Percentiles rank a stretch among this genome's conserved stretches.
phyloP scores from a whole-genome alignment of 1,284 basidiomycete species.

The Wallemia mellicola region DNA sequence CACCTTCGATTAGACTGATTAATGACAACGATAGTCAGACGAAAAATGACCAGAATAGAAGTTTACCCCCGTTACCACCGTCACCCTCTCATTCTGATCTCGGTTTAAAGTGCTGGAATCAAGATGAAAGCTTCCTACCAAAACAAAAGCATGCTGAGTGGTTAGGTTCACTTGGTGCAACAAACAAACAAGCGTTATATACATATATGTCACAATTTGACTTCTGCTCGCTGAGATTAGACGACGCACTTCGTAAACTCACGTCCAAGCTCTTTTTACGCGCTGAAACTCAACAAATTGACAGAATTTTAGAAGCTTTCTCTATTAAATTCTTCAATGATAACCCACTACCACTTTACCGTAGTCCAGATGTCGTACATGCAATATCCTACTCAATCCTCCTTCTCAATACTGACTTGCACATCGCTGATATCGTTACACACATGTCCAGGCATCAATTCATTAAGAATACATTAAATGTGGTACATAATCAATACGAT shows the following conservation, averaged over 20 bases:
- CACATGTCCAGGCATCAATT: slow-evolving; percentile 89
- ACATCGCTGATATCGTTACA: slow-evolving; percentile 61
- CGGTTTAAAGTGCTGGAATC: slow-evolving; percentile 53
- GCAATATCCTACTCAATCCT: slow-evolving; percentile 75
- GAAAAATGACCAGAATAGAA: too few relatives aligned
- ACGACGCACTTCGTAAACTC: slow-evolving; percentile 62
- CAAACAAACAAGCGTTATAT: slow-evolving; percentile 37
- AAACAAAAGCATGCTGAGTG: slow-evolving; percentile 87
- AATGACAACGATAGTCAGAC: too few relatives aligned
- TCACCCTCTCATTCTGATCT: slow-evolving; percentile 19
- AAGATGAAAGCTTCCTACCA: slow-evolving; percentile 50
- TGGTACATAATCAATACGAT: slow-evolving; percentile 36
- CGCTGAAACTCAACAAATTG: slow-evolving; percentile 90
- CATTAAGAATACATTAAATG: slow-evolving; percentile 60
- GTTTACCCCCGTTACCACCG: background rate
- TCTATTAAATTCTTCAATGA: slow-evolving; percentile 67
- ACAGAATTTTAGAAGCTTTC: slow-evolving; percentile 78
- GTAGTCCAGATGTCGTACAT: slow-evolving; percentile 61
- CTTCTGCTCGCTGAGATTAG: slow-evolving; percentile 48
- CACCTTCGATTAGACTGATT: background rate
- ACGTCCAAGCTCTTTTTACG: slow-evolving; percentile 77
- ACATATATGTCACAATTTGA: slow-evolving; percentile 73
- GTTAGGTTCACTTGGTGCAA: slow-evolving; percentile 25
- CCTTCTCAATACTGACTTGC: slow-evolving; percentile 83
- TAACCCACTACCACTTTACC: slow-evolving; percentile 49